These are phyloP conservation scores for Zymoseptoria ardabiliae DNA, from an alignment of 2,329 filamentous ascomycete species.

Conservation along the genomic window DNA sequence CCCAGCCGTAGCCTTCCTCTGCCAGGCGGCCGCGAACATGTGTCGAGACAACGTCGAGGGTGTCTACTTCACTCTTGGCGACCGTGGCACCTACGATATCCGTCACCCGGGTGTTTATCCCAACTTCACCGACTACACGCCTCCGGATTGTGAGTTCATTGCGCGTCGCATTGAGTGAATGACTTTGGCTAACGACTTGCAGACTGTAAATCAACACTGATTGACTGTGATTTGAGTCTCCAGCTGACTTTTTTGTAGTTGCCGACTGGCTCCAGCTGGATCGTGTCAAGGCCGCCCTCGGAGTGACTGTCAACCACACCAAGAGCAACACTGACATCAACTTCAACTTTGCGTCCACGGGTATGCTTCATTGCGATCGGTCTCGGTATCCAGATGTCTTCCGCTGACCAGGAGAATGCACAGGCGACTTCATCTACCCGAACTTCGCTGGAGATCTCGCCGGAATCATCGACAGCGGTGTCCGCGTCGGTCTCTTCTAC, in stretches of 20 bases:
- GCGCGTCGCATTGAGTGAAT: not conserved
- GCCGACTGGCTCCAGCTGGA: constrained; percentile 49
- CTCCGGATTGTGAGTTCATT: constrained; percentile 5
- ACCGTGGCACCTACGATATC: constrained; percentile 52
- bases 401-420: not conserved
- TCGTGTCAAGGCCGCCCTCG: constrained; percentile 50
- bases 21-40: constrained; percentile 48
- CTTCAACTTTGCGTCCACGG: constrained; percentile 44
- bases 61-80: constrained; percentile 39
- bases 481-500: constrained; percentile 37
- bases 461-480: constrained; percentile 34
- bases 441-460: constrained; percentile 44
- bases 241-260: not conserved
- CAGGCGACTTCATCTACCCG: constrained; percentile 55
- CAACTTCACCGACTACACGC: not conserved
- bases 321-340: constrained; percentile 37
- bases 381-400: too few species aligned
- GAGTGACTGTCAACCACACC: constrained; percentile 53
- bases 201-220: not conserved
- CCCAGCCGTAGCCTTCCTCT: constrained; percentile 33
- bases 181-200: not conserved
- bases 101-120: constrained; percentile 42
- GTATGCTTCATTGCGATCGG: not conserved
- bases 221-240: not conserved
- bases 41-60: constrained; percentile 52